These are phyloP conservation scores for Dryadomyces quercus-mongolicae DNA, from an alignment of 2,329 filamentous ascomycete species.

Conservation along the genomic window DNA sequence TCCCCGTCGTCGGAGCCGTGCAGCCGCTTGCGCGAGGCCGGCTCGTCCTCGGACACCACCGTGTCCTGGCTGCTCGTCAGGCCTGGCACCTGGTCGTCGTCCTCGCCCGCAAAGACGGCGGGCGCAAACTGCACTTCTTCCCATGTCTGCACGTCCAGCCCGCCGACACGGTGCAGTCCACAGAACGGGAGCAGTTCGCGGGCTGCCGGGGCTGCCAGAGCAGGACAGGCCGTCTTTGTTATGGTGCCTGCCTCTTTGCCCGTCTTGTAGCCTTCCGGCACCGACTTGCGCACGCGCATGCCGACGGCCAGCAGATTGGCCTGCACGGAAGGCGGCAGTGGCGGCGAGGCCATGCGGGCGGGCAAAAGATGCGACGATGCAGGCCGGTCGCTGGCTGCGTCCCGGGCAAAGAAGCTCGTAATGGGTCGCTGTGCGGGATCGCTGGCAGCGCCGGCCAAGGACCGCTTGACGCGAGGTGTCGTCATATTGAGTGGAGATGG, in stretches of 20 bases:
- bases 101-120: conserved; percentile 1
- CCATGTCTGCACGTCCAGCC: conserved; percentile 46
- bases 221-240: too few species aligned
- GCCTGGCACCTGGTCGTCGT: conserved; percentile 19
- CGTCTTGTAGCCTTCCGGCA: conserved; percentile 90
- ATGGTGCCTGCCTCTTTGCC: conserved; percentile 32
- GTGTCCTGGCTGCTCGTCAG: conserved; percentile 45
- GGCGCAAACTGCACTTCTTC: conserved; percentile 9
- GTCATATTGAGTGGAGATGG: conserved; percentile 10
- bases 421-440: conserved; percentile 50
- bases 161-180: conserved; percentile 65
- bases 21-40: background rate
- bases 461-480: conserved; percentile 46
- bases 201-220: background rate
- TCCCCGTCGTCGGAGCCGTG: background rate
- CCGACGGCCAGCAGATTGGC: conserved; percentile 80
- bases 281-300: conserved; percentile 87
- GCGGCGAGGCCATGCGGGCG: conserved; percentile 25
- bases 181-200: conserved; percentile 70
- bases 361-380: conserved; percentile 26
- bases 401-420: conserved; percentile 45
- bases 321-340: conserved; percentile 55
- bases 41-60: conserved; percentile 22
- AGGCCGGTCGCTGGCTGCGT: conserved; percentile 8
- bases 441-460: conserved; percentile 46